Percentiles rank a stretch among this genome's conserved stretches.
Conservation (phyloP, 768 basidiomycete species). For the Macrocybe gigantea region DNA sequence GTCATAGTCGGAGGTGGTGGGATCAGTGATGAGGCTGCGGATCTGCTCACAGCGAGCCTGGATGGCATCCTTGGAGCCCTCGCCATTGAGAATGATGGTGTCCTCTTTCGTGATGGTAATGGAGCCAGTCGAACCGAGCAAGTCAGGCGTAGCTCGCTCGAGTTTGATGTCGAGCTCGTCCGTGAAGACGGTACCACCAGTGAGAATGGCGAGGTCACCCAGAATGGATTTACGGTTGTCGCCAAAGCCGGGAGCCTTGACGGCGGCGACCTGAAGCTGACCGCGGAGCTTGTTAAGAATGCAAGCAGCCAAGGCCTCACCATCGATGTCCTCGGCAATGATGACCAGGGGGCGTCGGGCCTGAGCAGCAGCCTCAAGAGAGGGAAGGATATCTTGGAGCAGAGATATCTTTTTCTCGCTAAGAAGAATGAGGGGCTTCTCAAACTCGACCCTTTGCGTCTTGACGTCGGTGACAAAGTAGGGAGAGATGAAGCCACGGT, state of each 20-base stretch:
- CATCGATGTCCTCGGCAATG: slow-evolving; percentile 97
- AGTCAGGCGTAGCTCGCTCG: slow-evolving; percentile 80
- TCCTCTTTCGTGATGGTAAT: slow-evolving; percentile 98
- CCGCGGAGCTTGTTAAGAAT: slow-evolving; percentile 99
- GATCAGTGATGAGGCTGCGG: slow-evolving; percentile 73
- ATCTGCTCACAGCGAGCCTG: slow-evolving; percentile 95
- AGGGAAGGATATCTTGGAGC: slow-evolving; percentile 91
- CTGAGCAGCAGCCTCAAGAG: slow-evolving; percentile 78
- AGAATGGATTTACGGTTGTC: slow-evolving; percentile 99
- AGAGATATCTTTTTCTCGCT: slow-evolving; percentile 98
- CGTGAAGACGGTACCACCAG: slow-evolving; percentile 96
- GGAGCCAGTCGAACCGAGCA: slow-evolving; percentile 87
- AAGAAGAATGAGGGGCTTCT: slow-evolving; percentile 91
- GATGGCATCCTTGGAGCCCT: slow-evolving; percentile 86
- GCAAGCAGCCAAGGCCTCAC: slow-evolving; percentile 95
- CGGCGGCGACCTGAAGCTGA: slow-evolving; percentile 87
- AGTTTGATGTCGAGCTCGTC: slow-evolving; percentile 97
- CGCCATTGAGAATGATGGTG: slow-evolving; percentile 93
- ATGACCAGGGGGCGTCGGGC: slow-evolving; percentile 87
- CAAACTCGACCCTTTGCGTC: slow-evolving; percentile 91
- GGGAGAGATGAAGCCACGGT: slow-evolving; percentile 96
- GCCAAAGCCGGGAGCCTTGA: slow-evolving; percentile 98
- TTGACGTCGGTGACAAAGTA: slow-evolving; percentile 99
- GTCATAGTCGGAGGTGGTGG: slow-evolving; percentile 90
- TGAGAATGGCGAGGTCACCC: slow-evolving; percentile 94